phyloP scores from a whole-genome alignment of 2,329 filamentous ascomycete species.

The Trichoderma cornu-damae region DNA sequence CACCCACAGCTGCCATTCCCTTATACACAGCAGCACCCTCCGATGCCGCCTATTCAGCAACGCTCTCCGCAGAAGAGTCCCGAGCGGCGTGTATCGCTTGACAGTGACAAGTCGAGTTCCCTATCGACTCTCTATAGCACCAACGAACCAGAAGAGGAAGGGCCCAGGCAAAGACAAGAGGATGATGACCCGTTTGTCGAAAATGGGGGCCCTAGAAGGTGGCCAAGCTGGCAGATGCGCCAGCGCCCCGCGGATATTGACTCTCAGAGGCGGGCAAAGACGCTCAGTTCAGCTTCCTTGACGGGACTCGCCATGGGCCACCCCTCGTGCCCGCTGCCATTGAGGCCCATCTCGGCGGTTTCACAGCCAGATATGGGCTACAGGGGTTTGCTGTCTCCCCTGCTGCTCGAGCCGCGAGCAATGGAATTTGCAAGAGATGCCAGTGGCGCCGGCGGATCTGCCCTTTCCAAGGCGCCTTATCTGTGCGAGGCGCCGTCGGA shows the following conservation, averaged over 20 bases:
- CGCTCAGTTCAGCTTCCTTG: neutral
- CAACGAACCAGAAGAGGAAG: conserved; percentile 42
- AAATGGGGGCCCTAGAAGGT: neutral
- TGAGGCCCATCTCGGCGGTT: conserved; percentile 22
- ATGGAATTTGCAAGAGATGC: neutral
- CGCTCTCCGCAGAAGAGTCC: conserved; percentile 19
- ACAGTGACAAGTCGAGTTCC: conserved; percentile 47
- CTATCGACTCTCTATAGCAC: conserved; percentile 55
- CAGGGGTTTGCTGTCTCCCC: neutral
- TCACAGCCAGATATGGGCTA: neutral
- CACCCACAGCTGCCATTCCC: conserved; percentile 6
- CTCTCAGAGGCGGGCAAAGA: neutral
- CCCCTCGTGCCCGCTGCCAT: conserved; percentile 13
- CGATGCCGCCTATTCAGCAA: conserved; percentile 8
- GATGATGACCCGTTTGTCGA: conserved; percentile 33
- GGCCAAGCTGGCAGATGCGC: conserved; percentile 5
- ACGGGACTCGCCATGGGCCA: neutral
- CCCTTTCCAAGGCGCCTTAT: neutral
- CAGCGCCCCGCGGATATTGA: conserved; percentile 1
- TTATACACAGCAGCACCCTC: neutral
- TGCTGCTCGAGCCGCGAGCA: neutral
- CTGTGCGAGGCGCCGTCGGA: conserved; percentile 20
- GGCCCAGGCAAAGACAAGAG: conserved; percentile 14
- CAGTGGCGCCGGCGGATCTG: neutral
- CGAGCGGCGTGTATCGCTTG: conserved; percentile 30